Evolutionary conservation across 192 early-diverging fungal genomes (phyloP), one percentile per base, ranked within the genome.

Genomic region (Entomortierella beljakovae): DNA sequence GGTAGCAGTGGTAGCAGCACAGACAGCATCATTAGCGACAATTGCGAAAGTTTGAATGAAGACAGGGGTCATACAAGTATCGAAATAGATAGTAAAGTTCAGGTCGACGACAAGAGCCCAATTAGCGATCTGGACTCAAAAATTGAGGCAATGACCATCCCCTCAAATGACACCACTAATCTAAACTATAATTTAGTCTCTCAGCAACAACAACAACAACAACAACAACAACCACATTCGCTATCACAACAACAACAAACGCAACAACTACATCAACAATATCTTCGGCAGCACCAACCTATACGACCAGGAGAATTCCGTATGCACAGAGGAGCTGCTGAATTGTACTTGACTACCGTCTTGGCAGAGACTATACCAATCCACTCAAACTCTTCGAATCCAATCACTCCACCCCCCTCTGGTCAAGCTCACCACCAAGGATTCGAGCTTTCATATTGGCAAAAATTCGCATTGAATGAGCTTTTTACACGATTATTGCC

Each of bases 401-500:
- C 64, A 7, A 48, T 49, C 26, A 40, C 66, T 20, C 54, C 25
- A 10, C 52, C 51, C 26, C 29, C 28, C 52, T 51, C 55, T 16
- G 40, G 34, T 22, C 59, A 68, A 38, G 40, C 50, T n/a, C n/a
- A n/a, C 22, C 64, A 68, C 10, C 66, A 69, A 28, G 74, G 66
- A 4, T 77, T 77, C 34, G 74, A 77, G 25, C 61, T 77, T 5
- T 77, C 74, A 15, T 77, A 77, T 31, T 77, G 74, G 74, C 74
- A 77, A 77, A 77, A 77, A 56, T 77, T 77, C 64, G 74, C 74
- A 5, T 54, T 77, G 60, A 77, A 77, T 25, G 74, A 77, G 28
- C 66, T 77, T 18, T 77, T 77, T 31, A 77, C 59, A 66, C 59
- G 74, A 11, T 48, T 77, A 13, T 35, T 77, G 54, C 74, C 66